Percentiles rank a stretch among this genome's conserved stretches.
Conservation (phyloP, 192 early-diverging fungal genomes). For the Paraglomus brasilianum region DNA sequence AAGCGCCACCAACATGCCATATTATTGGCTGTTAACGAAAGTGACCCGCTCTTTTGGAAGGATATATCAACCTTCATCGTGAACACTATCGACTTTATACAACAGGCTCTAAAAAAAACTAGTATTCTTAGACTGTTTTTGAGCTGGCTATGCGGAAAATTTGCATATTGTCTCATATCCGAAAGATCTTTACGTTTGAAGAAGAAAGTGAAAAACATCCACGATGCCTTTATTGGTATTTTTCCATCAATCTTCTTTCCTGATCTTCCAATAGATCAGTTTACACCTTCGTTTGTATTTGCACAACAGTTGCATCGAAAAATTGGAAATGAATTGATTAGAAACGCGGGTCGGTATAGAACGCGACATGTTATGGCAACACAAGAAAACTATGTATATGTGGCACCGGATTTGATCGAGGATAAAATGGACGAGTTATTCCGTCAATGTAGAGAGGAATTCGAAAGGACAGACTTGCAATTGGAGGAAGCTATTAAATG, state of each 20-base stretch:
- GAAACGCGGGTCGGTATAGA: conserved; percentile 21
- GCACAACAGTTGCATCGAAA: conserved; percentile 9
- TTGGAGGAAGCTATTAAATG: conserved; percentile 24
- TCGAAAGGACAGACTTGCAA: conserved; percentile 10
- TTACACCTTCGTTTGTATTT: conserved; percentile 20
- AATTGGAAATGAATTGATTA: conserved; percentile 15
- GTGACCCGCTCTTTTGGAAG: conserved; percentile 2
- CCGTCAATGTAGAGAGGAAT: conserved; percentile 21
- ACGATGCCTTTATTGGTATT: conserved; percentile 7
- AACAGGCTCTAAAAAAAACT: conserved; percentile 8
- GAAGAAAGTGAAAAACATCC: conserved; percentile 15
- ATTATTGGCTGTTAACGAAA: conserved; percentile 14
- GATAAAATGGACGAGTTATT: conserved; percentile 18
- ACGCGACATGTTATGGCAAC: conserved; percentile 14
- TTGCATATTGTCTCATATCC: neutral
- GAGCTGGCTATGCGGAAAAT: neutral
- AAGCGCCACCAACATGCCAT: conserved; percentile 6
- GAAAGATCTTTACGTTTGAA: conserved; percentile 4
- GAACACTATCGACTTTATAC: conserved; percentile 22
- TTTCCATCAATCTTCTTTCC: conserved; percentile 21
- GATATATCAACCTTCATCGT: conserved; percentile 20
- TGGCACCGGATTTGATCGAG: conserved; percentile 11
- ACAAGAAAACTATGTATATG: conserved; percentile 6
- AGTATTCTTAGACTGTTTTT: conserved; percentile 7
- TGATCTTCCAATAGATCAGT: conserved; percentile 12